A percentile compares a stretch with the other conserved stretches of the same genome.
Evolutionary conservation across 192 early-diverging fungal species (phyloP).

Genomic region (Jimgerdemannia flammicorona): DNA sequence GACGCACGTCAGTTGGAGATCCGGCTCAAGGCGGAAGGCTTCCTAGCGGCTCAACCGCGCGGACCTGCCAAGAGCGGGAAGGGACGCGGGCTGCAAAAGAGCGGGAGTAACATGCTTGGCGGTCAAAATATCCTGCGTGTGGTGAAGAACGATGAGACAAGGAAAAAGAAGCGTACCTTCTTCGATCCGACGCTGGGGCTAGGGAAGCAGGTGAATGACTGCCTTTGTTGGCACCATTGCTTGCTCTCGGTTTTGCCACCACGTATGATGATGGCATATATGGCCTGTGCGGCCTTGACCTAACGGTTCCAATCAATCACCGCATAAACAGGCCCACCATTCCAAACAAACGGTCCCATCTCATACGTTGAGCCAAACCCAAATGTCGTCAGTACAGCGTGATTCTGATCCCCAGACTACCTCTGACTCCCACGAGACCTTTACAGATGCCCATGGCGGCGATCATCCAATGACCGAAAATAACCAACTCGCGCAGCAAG

Average conservation of each 20-base stretch:
- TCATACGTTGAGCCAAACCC: too few species aligned
- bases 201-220: neutral
- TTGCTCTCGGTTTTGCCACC: too few species aligned
- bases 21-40: neutral
- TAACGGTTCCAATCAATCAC: too few species aligned
- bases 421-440: neutral
- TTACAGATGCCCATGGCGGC: neutral
- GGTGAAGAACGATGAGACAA: neutral
- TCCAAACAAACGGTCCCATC: too few species aligned
- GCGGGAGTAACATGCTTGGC: neutral
- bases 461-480: neutral
- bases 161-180: neutral
- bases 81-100: neutral
- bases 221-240: too few species aligned
- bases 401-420: too few species aligned
- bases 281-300: too few species aligned
- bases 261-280: too few species aligned
- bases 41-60: neutral
- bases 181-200: constrained; percentile 1
- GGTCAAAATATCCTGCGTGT: neutral
- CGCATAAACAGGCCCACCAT: too few species aligned
- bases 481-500: neutral
- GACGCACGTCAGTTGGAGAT: neutral
- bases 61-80: neutral
- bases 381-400: too few species aligned